phyloP scores from a whole-genome alignment of 2,329 filamentous ascomycete species.

The Aspergillus arachidicola region DNA sequence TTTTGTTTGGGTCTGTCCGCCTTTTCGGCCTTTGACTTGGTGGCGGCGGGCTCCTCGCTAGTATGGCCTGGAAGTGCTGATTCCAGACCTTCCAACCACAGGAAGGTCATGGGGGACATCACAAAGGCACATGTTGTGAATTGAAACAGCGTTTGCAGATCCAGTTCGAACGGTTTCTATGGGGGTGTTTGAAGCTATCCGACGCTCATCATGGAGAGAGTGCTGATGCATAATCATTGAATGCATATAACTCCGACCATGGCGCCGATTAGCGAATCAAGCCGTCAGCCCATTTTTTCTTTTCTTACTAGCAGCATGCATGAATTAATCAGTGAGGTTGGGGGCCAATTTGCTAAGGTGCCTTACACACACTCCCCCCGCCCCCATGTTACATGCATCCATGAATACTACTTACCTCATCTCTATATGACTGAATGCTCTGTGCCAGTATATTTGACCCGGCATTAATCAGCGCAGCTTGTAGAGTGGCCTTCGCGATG shows the following conservation, averaged over 20 bases:
- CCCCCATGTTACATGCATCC: neutral
- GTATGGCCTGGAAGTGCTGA: slow-evolving; percentile 52
- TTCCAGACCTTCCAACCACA: slow-evolving; percentile 62
- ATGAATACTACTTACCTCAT: slow-evolving; percentile 36
- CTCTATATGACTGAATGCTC: slow-evolving; percentile 53
- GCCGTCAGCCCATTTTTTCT: neutral
- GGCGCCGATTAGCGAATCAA: neutral
- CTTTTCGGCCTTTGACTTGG: slow-evolving; percentile 19
- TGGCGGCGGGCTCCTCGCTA: neutral
- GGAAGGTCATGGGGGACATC: slow-evolving; percentile 59
- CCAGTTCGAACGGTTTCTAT: slow-evolving; percentile 50
- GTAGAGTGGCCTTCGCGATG: slow-evolving; percentile 56
- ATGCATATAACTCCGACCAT: neutral
- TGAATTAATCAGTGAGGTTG: neutral
- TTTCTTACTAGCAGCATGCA: neutral
- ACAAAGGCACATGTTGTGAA: slow-evolving; percentile 59
- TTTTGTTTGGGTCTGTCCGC: slow-evolving; percentile 19
- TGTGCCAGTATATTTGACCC: slow-evolving; percentile 60
- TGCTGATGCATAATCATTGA: neutral
- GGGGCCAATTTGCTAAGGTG: neutral
- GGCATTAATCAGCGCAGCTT: slow-evolving; percentile 55
- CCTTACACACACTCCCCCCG: neutral
- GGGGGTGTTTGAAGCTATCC: neutral
- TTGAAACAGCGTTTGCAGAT: slow-evolving; percentile 53
- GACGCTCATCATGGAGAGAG: neutral